Evolutionary conservation across 2,329 filamentous ascomycete genomes (phyloP).

Genomic region (Setomelanomma holmii): DNA sequence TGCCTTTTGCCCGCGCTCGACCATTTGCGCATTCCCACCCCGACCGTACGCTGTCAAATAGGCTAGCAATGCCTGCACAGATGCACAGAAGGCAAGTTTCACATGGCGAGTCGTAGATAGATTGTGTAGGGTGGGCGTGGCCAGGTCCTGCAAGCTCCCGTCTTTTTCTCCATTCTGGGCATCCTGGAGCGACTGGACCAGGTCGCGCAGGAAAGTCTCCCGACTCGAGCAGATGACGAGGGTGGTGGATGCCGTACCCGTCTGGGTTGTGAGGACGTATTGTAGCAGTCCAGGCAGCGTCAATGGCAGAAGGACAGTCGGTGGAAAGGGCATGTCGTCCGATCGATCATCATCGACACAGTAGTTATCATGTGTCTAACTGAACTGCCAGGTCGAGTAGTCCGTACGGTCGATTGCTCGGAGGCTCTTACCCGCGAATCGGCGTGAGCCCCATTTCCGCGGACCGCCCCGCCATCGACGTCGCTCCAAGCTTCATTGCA

Average conservation of each 20-base stretch:
- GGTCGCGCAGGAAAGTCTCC: slow-evolving; percentile 67
- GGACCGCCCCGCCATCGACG: background rate
- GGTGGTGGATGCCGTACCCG: slow-evolving; percentile 64
- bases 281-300: slow-evolving; percentile 64
- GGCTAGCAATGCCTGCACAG: slow-evolving; percentile 78
- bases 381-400: background rate
- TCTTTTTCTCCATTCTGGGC: slow-evolving; percentile 10
- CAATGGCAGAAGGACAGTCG: slow-evolving; percentile 49
- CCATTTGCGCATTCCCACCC: slow-evolving; percentile 11
- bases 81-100: slow-evolving; percentile 74
- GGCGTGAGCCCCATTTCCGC: slow-evolving; percentile 12
- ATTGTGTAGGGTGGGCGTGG: slow-evolving; percentile 71
- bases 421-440: slow-evolving; percentile 4
- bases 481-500: background rate
- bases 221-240: slow-evolving; percentile 75
- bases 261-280: slow-evolving; percentile 63
- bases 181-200: slow-evolving; percentile 59
- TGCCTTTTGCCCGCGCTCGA: slow-evolving; percentile 12
- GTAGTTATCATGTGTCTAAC: background rate
- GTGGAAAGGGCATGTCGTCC: slow-evolving; percentile 26
- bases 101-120: slow-evolving; percentile 73
- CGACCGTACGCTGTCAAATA: slow-evolving; percentile 65
- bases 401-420: background rate
- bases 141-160: slow-evolving; percentile 49
- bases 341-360: background rate